Evolutionary conservation across 108 stramenopile species (phyloP).

Genomic region (Mayamaea pseudoterrestris): DNA sequence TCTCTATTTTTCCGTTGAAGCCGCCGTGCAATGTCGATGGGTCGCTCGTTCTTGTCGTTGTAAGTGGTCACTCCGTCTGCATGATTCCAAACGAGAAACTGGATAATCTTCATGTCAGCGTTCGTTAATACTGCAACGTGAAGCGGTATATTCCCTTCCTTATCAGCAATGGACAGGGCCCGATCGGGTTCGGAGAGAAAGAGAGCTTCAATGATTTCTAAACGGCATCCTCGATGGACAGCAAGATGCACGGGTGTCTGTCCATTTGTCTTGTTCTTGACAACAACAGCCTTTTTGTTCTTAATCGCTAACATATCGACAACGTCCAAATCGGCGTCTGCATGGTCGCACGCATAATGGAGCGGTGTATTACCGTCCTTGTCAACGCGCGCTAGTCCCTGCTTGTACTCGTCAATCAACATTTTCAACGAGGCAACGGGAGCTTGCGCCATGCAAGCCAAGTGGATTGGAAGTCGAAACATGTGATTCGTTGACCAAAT

Average conservation of each 20-base stretch:
- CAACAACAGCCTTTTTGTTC: too few species aligned
- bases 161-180: slow-evolving; percentile 13
- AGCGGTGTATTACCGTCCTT: slow-evolving; percentile 36
- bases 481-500: slow-evolving; percentile 17
- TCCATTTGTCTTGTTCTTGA: too few species aligned
- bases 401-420: slow-evolving; percentile 13
- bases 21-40: slow-evolving; percentile 25
- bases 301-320: slow-evolving; percentile 14
- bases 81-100: slow-evolving; percentile 18
- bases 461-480: slow-evolving; percentile 22
- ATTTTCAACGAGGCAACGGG: slow-evolving; percentile 12
- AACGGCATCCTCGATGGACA: slow-evolving; percentile 17
- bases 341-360: slow-evolving; percentile 32
- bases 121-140: slow-evolving; percentile 27
- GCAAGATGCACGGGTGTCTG: slow-evolving; percentile 16
- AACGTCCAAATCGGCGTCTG: slow-evolving; percentile 17
- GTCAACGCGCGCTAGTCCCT: slow-evolving; percentile 17
- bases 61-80: slow-evolving; percentile 18
- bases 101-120: slow-evolving; percentile 20
- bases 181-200: slow-evolving; percentile 16
- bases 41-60: slow-evolving; percentile 17
- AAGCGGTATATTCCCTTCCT: slow-evolving; percentile 25
- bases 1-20: slow-evolving; percentile 14
- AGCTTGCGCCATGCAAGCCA: slow-evolving; percentile 26
- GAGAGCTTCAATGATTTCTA: slow-evolving; percentile 17